Evolutionary conservation across 768 basidiomycete species (phyloP), one percentile per base, ranked within the genome.

Genomic region (Lentinula edodes): DNA sequence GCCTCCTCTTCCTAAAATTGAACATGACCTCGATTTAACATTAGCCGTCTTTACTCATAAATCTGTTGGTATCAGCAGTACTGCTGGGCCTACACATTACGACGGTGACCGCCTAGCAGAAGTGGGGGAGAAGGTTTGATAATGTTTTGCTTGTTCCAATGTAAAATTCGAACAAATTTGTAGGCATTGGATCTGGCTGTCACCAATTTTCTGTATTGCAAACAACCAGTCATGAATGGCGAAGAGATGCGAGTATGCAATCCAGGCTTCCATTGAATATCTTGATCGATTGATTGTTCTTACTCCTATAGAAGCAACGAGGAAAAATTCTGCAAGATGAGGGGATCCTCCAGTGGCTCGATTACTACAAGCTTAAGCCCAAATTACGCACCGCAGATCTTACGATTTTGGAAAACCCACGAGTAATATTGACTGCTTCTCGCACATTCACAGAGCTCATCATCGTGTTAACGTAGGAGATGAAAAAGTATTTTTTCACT

Each of bases 31-130:
- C 50, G 78, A 82, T 52, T 71, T 86, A 51, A 69, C 84, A 52
- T 79, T 89, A 59, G 85, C 87, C 65, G 78, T 88, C 55, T 83
- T 77, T 70, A 83, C 80, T 0, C 84, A 87, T 58, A 70, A 68
- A 35, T 76, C 81, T 2, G 65, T 82, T 18, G 74, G 75, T 7
- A 65, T 6, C 13, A 45, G 8, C 43, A 18, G 10, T 70, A 4
- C 58, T 61, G 3, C 53, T 70, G 64, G 79, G 78, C 55, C 38
- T 34, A 73, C 79, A 5, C 77, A 80, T 45, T 86, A 86, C 65
- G 85, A 85, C 65, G 78, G 76, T 20, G 80, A 83, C 23, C 83
- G 89, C 50, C 78, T 91, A 12, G 80, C 80, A 6, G 78, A 80
- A 50, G 75, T 90, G 10, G 89, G 89, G 7, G 68, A 73, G 54